phyloP scores from a whole-genome alignment of 2,329 filamentous ascomycete species.

The Piedraia hortae region DNA sequence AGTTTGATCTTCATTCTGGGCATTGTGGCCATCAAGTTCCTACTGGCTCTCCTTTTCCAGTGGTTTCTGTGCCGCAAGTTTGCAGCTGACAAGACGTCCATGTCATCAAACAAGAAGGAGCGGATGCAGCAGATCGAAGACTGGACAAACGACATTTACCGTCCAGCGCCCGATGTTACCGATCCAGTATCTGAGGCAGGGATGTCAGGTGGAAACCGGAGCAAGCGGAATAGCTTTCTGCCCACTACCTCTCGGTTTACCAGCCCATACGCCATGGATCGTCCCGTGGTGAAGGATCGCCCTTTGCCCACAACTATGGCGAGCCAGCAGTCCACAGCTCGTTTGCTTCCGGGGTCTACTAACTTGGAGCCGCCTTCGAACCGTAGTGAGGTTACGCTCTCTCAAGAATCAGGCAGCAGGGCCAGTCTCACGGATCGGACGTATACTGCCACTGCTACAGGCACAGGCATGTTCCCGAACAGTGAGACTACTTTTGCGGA shows the following conservation, averaged over 20 bases:
- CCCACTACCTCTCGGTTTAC: constrained; percentile 90
- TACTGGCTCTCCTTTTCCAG: constrained; percentile 74
- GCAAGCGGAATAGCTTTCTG: constrained; percentile 68
- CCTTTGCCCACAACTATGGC: constrained; percentile 75
- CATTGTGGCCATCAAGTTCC: constrained; percentile 63
- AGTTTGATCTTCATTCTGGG: constrained; percentile 76
- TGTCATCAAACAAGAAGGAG: constrained; percentile 54
- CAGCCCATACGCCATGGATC: constrained; percentile 57
- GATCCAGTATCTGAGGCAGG: constrained; percentile 32
- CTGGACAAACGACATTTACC: constrained; percentile 94
- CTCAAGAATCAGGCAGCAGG: constrained; percentile 14
- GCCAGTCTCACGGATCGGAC: constrained; percentile 18
- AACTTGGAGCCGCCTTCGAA: constrained; percentile 17
- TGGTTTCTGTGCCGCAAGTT: constrained; percentile 85
- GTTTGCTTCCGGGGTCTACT: constrained; percentile 27
- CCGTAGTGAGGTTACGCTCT: constrained; percentile 24
- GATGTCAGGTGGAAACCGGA: constrained; percentile 36
- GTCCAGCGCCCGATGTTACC: constrained; percentile 54
- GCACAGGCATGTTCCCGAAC: too few relatives aligned
- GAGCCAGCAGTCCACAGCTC: constrained; percentile 52
- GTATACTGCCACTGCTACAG: constrained; percentile 1
- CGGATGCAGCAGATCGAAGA: constrained; percentile 87
- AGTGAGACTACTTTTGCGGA: too few relatives aligned
- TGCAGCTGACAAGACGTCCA: constrained; percentile 59
- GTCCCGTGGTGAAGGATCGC: constrained; percentile 17